Conservation (phyloP, 2,329 filamentous ascomycete genomes). For the Paecilomyces fulvus region DNA sequence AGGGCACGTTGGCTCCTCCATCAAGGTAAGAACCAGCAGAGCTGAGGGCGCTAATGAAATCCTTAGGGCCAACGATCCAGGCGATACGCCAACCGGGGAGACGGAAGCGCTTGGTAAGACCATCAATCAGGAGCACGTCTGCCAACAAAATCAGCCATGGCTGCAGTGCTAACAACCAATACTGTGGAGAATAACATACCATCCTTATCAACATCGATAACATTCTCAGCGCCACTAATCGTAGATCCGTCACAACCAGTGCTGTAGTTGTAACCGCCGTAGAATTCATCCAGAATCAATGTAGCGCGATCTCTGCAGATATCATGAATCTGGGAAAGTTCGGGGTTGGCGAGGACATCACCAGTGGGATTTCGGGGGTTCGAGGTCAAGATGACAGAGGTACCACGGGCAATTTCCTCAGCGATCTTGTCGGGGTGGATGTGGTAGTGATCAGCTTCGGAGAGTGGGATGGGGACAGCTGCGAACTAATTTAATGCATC, state of each 20-base stretch:
- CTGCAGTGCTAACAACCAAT: background rate
- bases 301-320: slow-evolving; percentile 86
- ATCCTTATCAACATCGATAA: slow-evolving; percentile 80
- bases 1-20: slow-evolving; percentile 86
- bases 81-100: slow-evolving; percentile 94
- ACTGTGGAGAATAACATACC: slow-evolving; percentile 18
- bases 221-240: slow-evolving; percentile 80
- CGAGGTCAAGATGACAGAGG: slow-evolving; percentile 82
- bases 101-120: slow-evolving; percentile 92
- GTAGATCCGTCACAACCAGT: slow-evolving; percentile 83
- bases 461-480: slow-evolving; percentile 75
- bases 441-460: slow-evolving; percentile 79
- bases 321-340: slow-evolving; percentile 84
- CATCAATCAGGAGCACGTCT: slow-evolving; percentile 90
- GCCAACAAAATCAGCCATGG: slow-evolving; percentile 1
- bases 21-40: slow-evolving; percentile 91
- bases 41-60: slow-evolving; percentile 88
- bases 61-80: slow-evolving; percentile 92
- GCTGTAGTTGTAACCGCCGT: slow-evolving; percentile 93
- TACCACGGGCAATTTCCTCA: slow-evolving; percentile 79
- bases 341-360: slow-evolving; percentile 73
- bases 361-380: slow-evolving; percentile 95
- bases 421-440: slow-evolving; percentile 90
- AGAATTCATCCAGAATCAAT: slow-evolving; percentile 94
- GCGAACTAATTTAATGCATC: slow-evolving; percentile 52